Base-by-base conservation (phyloP, 2,329 filamentous ascomycete species). In the Dothideomycetes sp. region DNA sequence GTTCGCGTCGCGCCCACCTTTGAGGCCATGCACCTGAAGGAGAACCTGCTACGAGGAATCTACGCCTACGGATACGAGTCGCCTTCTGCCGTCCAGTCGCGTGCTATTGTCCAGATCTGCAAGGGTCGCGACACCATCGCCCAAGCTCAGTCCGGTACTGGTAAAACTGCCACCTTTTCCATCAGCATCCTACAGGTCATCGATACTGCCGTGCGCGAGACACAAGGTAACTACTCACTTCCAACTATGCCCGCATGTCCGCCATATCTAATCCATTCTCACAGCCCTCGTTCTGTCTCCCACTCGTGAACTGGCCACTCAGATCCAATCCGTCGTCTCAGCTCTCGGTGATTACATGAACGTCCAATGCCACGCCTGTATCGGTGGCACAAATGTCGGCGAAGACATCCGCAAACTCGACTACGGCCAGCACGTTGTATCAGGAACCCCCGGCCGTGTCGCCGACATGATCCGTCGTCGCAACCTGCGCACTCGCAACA, bases 301-400 rank as follows among this genome's bases (percentile, higher is more conserved):
- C 2, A 96, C 89, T 15, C 86, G 91, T 60, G 91, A 98, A 74
- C 72, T 98, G 50, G 91, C 91, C 32, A 95, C 89, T 19, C 91
- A 98, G 67, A 98, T 98, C 50, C 91, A 98, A 67, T 94, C 86
- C 24, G 91, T 98, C 45, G 84, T 98, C 53, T 94, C 96, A 80
- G 91, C 91, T n/a, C 77, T 98, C n/a, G 91, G 91, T 51, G 91
- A 98, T 65, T 98, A 95, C 72, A 96, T 98, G 91, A 95, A 95
- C 60, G 86, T 98, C 3, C 88, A 98, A 66, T 98, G 91, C 68
- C 91, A 98, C 57, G 89, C 91, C 45, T 98, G 91, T 65, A 96
- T 98, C 56, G 91, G 91, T 52, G 91, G 91, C 46, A 98, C 91
- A 51, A 96, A 94, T 58, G 88, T 98, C 25, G 87, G 91, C 53